Percentiles rank a stretch among this genome's conserved stretches.
These are phyloP conservation scores for Populus hybrid DNA, from an alignment of 441 rosid genomes.

Conservation along the genomic window DNA sequence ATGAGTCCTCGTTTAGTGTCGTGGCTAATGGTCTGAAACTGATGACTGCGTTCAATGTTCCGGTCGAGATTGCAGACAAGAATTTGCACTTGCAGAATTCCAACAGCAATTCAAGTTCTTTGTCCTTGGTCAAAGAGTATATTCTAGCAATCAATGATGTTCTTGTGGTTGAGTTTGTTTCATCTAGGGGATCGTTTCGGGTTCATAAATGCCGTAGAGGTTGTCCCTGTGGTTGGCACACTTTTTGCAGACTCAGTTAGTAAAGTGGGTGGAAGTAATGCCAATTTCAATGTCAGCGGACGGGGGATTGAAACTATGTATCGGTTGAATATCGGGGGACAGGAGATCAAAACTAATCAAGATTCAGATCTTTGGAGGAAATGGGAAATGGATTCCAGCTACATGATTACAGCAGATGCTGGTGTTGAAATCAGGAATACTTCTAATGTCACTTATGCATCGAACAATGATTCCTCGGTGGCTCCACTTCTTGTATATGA, in stretches of 20 bases:
- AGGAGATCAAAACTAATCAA: constrained; percentile 42
- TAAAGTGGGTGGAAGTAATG: constrained; percentile 66
- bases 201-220: constrained; percentile 76
- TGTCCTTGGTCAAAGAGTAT: constrained; percentile 66
- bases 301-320: constrained; percentile 69
- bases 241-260: constrained; percentile 45
- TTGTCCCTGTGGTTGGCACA: constrained; percentile 38
- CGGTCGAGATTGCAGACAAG: constrained; percentile 49
- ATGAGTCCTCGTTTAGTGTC: constrained; percentile 59
- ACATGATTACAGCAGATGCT: constrained; percentile 79
- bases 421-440: constrained; percentile 45
- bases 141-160: constrained; percentile 38
- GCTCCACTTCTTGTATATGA: constrained; percentile 84
- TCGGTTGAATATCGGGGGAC: constrained; percentile 88
- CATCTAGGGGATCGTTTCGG: constrained; percentile 67
- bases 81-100: constrained; percentile 40
- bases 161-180: constrained; percentile 52
- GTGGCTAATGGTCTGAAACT: constrained; percentile 55
- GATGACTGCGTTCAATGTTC: constrained; percentile 48
- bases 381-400: constrained; percentile 77
- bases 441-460: constrained; percentile 63
- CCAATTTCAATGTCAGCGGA: constrained; percentile 32
- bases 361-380: constrained; percentile 65
- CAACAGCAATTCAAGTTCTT: constrained; percentile 39
- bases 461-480: constrained; percentile 39